Evolutionary conservation across 139 green algal genomes (phyloP).

Genomic region (Ettlia oleoabundans): DNA sequence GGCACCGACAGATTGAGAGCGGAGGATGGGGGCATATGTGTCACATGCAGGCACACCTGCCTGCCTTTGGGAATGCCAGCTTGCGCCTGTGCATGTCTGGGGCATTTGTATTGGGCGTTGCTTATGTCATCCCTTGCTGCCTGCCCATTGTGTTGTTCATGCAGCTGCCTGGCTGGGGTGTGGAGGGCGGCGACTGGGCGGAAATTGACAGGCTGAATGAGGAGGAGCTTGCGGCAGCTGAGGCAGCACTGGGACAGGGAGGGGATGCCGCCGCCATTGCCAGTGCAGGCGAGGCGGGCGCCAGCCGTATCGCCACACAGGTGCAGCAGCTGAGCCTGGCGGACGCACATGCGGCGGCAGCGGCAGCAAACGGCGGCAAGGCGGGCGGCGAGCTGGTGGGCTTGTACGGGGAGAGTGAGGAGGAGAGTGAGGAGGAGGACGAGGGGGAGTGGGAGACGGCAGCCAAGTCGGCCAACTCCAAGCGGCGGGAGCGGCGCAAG

Average conservation of each 20-base stretch:
- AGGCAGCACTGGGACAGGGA: constrained; percentile 14
- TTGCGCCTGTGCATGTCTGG: not conserved
- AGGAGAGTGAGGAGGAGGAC: constrained; percentile 34
- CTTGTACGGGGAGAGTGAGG: not conserved
- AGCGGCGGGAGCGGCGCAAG: constrained; percentile 41
- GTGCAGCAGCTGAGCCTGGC: constrained; percentile 56
- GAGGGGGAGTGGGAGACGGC: constrained; percentile 62
- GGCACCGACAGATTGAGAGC: too few species aligned
- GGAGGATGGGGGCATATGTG: too few species aligned
- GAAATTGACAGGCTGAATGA: constrained; percentile 77
- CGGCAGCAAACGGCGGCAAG: not conserved
- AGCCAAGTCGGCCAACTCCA: constrained; percentile 47
- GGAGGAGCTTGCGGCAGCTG: constrained; percentile 57
- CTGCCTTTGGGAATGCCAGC: too few species aligned
- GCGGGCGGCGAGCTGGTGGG: too few species aligned
- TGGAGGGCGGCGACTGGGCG: constrained; percentile 72
- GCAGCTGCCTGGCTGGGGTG: constrained; percentile 84
- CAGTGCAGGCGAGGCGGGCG: not conserved
- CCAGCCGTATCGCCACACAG: constrained; percentile 45
- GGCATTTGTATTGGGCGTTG: not conserved
- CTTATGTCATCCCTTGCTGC: not conserved
- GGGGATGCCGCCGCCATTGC: not conserved
- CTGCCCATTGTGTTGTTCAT: not conserved
- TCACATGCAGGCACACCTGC: too few species aligned
- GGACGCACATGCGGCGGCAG: constrained; percentile 15